Conservation (phyloP, 345 rosid genomes). For the Aegle marmelos region DNA sequence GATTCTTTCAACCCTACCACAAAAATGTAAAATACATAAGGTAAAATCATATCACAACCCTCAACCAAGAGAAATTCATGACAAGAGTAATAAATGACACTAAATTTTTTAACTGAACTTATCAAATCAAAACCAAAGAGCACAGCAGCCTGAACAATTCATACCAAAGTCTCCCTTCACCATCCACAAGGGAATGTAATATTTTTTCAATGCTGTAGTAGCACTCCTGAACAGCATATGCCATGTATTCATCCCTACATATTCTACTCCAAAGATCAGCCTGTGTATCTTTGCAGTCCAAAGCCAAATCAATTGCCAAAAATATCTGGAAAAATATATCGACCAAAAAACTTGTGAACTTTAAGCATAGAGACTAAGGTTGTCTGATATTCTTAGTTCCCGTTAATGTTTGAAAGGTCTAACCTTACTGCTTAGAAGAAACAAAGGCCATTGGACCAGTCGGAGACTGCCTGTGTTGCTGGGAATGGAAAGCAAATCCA, state of each 20-base stretch:
- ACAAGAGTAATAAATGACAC: conserved; percentile 10
- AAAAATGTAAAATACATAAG: conserved; percentile 12
- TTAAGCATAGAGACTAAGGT: conserved; percentile 2
- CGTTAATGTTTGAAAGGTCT: conserved; percentile 15
- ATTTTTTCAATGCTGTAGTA: conserved; percentile 80
- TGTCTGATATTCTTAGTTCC: background rate
- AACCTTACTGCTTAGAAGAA: conserved; percentile 98
- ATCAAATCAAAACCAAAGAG: conserved; percentile 10
- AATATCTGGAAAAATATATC: conserved; percentile 55
- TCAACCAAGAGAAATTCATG: conserved; percentile 9
- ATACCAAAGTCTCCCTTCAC: conserved; percentile 95
- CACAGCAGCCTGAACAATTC: conserved; percentile 9
- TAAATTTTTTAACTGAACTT: background rate
- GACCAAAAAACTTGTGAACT: conserved; percentile 13
- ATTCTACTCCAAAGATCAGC: conserved; percentile 74
- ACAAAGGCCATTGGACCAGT: conserved; percentile 98
- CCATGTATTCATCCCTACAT: conserved; percentile 93
- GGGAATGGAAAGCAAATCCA: conserved; percentile 91
- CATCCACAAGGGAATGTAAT: conserved; percentile 78
- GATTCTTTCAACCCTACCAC: conserved; percentile 85
- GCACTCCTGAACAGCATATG: conserved; percentile 96
- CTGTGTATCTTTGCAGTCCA: conserved; percentile 87
- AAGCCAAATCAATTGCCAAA: conserved; percentile 91
- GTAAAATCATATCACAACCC: background rate
- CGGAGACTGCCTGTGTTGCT: conserved; percentile 89